These are phyloP conservation scores for Pseudonectria foliicola DNA, from an alignment of 2,329 filamentous ascomycete species.

Conservation along the genomic window DNA sequence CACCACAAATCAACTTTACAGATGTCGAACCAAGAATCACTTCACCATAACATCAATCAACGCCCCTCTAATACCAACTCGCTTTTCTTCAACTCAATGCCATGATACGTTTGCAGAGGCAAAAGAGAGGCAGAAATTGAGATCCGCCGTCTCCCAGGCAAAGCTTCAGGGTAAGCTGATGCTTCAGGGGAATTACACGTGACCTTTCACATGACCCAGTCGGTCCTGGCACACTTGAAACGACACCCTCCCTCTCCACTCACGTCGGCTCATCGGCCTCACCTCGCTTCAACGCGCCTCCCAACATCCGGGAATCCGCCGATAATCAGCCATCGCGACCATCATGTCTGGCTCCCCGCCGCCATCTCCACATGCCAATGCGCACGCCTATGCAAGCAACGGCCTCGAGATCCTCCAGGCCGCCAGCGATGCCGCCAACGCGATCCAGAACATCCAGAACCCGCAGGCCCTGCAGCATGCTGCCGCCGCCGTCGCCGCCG, in stretches of 20 bases:
- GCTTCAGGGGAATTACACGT: too few species aligned
- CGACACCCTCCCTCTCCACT: constrained; percentile 11
- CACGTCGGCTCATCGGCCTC: constrained; percentile 25
- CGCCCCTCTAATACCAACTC: too few species aligned
- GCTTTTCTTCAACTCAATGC: too few species aligned
- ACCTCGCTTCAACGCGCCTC: constrained; percentile 32
- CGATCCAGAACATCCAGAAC: constrained; percentile 31
- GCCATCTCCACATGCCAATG: constrained; percentile 23
- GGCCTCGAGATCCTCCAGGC: constrained; percentile 39
- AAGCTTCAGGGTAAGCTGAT: too few species aligned
- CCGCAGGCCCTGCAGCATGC: constrained; percentile 33
- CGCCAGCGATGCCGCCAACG: constrained; percentile 37
- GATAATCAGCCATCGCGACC: constrained; percentile 36
- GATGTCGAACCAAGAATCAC: too few species aligned
- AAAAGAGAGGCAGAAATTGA: too few species aligned
- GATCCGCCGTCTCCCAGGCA: too few species aligned
- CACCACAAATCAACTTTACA: too few species aligned
- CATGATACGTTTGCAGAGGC: too few species aligned
- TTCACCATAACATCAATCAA: too few species aligned
- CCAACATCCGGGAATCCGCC: constrained; percentile 34
- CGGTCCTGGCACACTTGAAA: too few species aligned
- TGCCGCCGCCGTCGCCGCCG: constrained; percentile 29
- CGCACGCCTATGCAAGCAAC: constrained; percentile 39
- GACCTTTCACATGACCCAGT: constrained; percentile 4
- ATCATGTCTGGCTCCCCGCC: constrained; percentile 23